A percentile compares a stretch with the other conserved stretches of the same genome.
Evolutionary conservation across 2,329 filamentous ascomycete species (phyloP).

Genomic region (Pseudopithomyces maydicus): DNA sequence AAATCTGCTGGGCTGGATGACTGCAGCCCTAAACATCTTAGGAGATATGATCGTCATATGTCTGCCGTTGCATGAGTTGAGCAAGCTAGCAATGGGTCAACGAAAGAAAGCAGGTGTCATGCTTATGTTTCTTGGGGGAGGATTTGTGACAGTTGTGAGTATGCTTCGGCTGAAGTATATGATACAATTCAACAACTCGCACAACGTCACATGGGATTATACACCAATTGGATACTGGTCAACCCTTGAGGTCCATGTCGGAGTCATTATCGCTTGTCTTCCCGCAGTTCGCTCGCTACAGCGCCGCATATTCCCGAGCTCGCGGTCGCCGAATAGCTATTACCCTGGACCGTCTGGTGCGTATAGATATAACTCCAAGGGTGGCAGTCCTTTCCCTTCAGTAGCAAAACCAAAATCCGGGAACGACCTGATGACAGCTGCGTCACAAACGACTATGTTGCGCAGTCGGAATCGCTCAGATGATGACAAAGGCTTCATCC

Average conservation of each 20-base stretch:
- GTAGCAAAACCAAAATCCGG: constrained; percentile 2
- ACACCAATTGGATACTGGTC: constrained; percentile 34
- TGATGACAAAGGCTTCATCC: constrained; percentile 18
- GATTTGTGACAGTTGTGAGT: constrained; percentile 52
- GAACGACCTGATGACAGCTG: constrained; percentile 7
- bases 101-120: constrained; percentile 41
- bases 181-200: constrained; percentile 49
- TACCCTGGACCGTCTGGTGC: constrained; percentile 6
- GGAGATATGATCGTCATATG: constrained; percentile 35
- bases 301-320: constrained; percentile 19
- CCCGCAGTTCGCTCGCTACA: constrained; percentile 28
- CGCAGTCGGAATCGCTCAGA: constrained; percentile 8
- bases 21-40: constrained; percentile 34
- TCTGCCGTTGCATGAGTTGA: constrained; percentile 38
- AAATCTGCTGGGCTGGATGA: constrained; percentile 29
- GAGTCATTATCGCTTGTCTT: constrained; percentile 32
- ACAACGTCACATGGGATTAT: constrained; percentile 48
- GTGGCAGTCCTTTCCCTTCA: constrained; percentile 10
- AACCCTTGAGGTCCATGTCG: constrained; percentile 31
- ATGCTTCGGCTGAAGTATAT: constrained; percentile 50
- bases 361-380: constrained; percentile 12
- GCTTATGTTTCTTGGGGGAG: constrained; percentile 45
- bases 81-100: constrained; percentile 31
- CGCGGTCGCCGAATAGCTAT: constrained; percentile 9
- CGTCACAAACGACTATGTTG: constrained; percentile 11